Base-by-base conservation (phyloP, 352 stramenopile species). In the Pythium aristosporum region DNA sequence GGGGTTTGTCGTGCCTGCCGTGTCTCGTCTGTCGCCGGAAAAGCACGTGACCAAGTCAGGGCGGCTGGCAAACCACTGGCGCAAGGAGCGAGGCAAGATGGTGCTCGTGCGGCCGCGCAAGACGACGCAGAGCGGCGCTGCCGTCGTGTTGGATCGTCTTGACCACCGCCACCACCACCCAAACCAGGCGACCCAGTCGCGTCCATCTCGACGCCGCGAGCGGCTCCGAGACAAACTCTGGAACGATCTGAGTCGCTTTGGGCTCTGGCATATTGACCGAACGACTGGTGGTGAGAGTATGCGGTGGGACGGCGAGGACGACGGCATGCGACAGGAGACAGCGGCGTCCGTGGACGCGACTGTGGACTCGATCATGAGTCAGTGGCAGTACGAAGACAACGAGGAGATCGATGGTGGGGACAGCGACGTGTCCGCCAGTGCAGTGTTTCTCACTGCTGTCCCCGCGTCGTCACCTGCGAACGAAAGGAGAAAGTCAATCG, bases 291-390 rank as follows among this genome's bases (percentile, higher is more conserved):
- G 67, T 67, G 61, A 50, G n/a, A 49, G 50, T 46, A 20, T 21
- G 25, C 25, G 25, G 28, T 20, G 48, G 11, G 32, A 46, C 20
- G 34, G 7, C 8, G 8, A 39, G 34, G 34, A 39, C 34, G 20
- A 48, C 20, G 36, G 10, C 20, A 42, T 56, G 53, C 10, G 43
- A 39, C 20, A 73, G 75, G 48, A 73, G 52, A 67, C 68, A 8
- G 39, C 63, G 9, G 68, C 65, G 13, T 74, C 74, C 0, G 65
- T 89, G 21, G 74, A 89, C 36, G 72, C 59, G 12, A 59, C 80
- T 0, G 77, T 85, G 30, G 75, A 89, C 23, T 65, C 77, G 12
- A 91, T 89, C 70, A 77, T 84, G 69, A 75, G 50, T 7, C 79
- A 91, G 34, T 65, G 43, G 48, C 18, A 59, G n/a, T 25, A 59